phyloP scores from a whole-genome alignment of 805 yeast species.

The Schizosaccharomyces octosporus region DNA sequence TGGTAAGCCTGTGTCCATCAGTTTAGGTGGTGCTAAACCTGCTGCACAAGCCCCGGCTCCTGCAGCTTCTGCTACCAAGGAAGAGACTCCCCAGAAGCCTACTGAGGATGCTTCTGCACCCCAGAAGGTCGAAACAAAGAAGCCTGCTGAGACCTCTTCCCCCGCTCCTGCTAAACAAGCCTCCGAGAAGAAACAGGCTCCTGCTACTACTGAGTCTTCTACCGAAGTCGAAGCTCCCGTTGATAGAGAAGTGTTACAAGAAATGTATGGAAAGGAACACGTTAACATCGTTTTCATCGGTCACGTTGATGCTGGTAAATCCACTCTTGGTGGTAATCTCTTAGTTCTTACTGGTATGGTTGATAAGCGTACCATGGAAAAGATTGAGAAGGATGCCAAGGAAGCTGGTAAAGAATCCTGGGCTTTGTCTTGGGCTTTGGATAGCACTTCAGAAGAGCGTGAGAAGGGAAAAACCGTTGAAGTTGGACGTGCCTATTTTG shows the following conservation, averaged over 20 bases:
- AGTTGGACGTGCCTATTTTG: constrained; percentile 93
- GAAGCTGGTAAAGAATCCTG: constrained; percentile 99
- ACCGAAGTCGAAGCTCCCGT: constrained; percentile 55
- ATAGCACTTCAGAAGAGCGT: constrained; percentile 95
- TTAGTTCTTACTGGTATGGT: constrained; percentile 86
- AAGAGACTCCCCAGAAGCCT: constrained; percentile 9
- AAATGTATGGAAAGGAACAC: constrained; percentile 92
- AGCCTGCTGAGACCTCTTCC: constrained; percentile 9
- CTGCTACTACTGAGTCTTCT: constrained; percentile 24
- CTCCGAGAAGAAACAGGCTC: constrained; percentile 29
- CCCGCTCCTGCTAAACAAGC: constrained; percentile 34
- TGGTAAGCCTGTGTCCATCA: constrained; percentile 4
- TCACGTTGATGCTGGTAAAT: constrained; percentile 97
- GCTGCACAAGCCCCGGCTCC: constrained; percentile 10
- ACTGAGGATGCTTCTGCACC: constrained; percentile 9
- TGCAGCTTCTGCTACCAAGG: constrained; percentile 7
- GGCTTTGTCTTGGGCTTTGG: constrained; percentile 99
- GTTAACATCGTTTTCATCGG: constrained; percentile 96
- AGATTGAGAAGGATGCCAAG: constrained; percentile 92
- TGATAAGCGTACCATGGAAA: constrained; percentile 94
- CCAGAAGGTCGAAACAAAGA: constrained; percentile 6
- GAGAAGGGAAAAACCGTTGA: constrained; percentile 97
- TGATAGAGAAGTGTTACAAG: constrained; percentile 70
- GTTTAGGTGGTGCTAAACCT: constrained; percentile 1
- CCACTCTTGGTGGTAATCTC: constrained; percentile 97